These are phyloP conservation scores for Fusarium compactum DNA, from an alignment of 2,329 filamentous ascomycete genomes.

Conservation along the genomic window DNA sequence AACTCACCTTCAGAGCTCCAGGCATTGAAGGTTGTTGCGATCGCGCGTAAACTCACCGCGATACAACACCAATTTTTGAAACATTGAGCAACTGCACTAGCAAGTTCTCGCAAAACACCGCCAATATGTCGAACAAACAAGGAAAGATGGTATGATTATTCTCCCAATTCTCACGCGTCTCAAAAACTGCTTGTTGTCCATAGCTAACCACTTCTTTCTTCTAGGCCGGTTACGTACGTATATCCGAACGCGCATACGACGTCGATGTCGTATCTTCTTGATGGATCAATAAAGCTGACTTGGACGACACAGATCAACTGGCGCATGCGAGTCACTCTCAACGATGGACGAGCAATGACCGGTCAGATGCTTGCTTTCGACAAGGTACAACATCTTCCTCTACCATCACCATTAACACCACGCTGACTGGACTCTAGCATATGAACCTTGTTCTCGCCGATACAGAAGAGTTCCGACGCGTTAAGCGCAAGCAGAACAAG, in stretches of 20 bases:
- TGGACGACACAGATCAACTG: conserved; percentile 85
- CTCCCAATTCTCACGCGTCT: conserved; percentile 39
- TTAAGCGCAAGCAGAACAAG: conserved; percentile 87
- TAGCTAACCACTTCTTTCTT: conserved; percentile 69
- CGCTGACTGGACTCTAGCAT: conserved; percentile 69
- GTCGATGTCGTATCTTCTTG: neutral
- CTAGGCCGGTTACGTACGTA: conserved; percentile 78
- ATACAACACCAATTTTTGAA: conserved; percentile 59
- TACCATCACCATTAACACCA: neutral
- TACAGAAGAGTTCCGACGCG: conserved; percentile 95
- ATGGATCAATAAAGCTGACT: conserved; percentile 25
- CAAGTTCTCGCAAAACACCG: conserved; percentile 46
- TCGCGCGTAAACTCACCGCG: conserved; percentile 56
- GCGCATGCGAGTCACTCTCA: conserved; percentile 96
- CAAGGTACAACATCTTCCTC: conserved; percentile 71
- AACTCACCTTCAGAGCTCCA: conserved; percentile 58
- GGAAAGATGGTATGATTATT: conserved; percentile 92
- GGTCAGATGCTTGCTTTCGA: conserved; percentile 99
- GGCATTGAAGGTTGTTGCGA: conserved; percentile 57
- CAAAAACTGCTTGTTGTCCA: conserved; percentile 58
- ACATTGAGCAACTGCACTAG: conserved; percentile 49
- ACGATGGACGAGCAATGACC: conserved; percentile 95
- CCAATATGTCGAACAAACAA: conserved; percentile 77
- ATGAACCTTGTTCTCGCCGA: conserved; percentile 99
- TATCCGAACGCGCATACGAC: conserved; percentile 30